Base-by-base conservation (phyloP, 148 eudicot species). In the Rhododendron williamsianum region DNA sequence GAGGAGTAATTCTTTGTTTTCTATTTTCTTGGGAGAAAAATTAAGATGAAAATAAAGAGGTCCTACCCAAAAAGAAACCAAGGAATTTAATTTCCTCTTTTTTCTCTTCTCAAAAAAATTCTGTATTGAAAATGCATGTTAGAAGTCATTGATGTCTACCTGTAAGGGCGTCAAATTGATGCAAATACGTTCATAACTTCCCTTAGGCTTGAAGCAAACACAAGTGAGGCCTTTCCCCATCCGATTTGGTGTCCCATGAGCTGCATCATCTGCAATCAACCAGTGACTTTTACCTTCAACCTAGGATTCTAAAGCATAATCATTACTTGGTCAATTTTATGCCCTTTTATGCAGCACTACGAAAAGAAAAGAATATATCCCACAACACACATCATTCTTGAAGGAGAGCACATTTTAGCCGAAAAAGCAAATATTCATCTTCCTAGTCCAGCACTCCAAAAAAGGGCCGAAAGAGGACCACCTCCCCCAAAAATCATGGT, bases 191-290 rank as follows among this genome's bases (percentile, higher is more conserved):
- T 86, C 89, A 82, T 91, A 89, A 78, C 69, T 76, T 80, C 93
- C 95, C 91, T 90, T 95, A 77, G 86, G 84, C 86, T 93, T 95
- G 88, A 93, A 95, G 89, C 96, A 95, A 86, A 92, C 92, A 84
- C 96, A 93, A 86, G 95, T 88, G 84, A 95, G 89, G 84, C 94
- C 90, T 89, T 89, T 95, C 46, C 93, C 94, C 83, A 89, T 93
- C 94, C 95, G 89, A 80, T 85, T 84, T 16, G 93, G 91, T 27
- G 91, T 76, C 41, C 91, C 91, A 85, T 92, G 90, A 85, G 93
- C 86, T 84, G 90, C 92, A 88, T 92, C 90, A 88, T 95, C 98
- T 94, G 92, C 93, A 87, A 25, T 81, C 41, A 81, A 85, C 72
- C 48, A 84, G 80, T 35, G 56, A 72, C 9, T 83, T 27, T 21